phyloP scores from a whole-genome alignment of 1,284 basidiomycete genomes.

The Ceratobasidium sp. region DNA sequence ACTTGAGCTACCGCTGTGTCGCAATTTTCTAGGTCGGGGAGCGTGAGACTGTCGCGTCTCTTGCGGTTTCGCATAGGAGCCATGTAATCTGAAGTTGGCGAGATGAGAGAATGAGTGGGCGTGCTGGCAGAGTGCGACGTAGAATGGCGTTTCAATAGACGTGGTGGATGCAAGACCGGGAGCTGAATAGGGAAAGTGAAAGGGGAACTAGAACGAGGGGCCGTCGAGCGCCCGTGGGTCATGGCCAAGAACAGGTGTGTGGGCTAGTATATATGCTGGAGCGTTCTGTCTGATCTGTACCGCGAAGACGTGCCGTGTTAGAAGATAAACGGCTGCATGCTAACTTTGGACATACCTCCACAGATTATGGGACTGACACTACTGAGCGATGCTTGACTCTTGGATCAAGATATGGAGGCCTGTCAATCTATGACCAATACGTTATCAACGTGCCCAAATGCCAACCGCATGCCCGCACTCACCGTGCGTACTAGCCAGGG shows the following conservation, averaged over 20 bases:
- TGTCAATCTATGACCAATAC: too few species aligned
- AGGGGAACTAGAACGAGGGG: constrained; percentile 23
- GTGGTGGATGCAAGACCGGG: constrained; percentile 14
- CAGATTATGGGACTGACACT: too few species aligned
- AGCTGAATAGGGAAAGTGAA: neutral
- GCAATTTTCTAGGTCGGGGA: constrained; percentile 10
- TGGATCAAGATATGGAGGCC: too few species aligned
- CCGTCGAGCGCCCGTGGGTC: constrained; percentile 1
- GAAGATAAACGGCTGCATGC: neutral
- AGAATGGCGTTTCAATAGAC: neutral
- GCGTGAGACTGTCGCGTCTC: neutral
- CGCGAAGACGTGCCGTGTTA: neutral
- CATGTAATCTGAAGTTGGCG: neutral
- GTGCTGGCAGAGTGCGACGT: neutral
- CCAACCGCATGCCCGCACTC: neutral
- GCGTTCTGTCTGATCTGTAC: neutral
- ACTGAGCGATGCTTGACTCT: too few species aligned
- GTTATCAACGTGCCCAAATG: too few species aligned
- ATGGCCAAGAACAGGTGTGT: neutral
- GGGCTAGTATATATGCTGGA: neutral
- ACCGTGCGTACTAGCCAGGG: neutral
- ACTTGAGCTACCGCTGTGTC: neutral
- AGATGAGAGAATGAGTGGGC: neutral
- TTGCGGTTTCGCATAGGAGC: neutral
- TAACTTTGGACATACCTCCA: neutral